phyloP scores from a whole-genome alignment of 805 yeast species.

The Saccharomycopsis olivae region DNA sequence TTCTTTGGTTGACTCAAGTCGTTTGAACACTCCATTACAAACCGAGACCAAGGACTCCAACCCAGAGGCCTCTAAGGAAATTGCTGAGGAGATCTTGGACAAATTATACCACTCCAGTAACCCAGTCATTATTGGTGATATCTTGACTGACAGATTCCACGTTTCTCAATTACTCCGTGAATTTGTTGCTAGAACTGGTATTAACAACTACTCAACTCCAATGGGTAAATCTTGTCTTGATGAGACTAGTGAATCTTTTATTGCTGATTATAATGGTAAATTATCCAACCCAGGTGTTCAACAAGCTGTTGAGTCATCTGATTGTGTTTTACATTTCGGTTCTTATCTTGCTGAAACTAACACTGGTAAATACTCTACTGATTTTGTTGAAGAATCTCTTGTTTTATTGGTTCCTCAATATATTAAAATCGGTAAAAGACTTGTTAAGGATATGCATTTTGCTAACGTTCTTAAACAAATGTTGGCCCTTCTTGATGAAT shows the following conservation, averaged over 20 bases:
- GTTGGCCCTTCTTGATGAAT: constrained; percentile 26
- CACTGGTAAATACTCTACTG: constrained; percentile 51
- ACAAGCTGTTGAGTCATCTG: constrained; percentile 43
- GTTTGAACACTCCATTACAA: constrained; percentile 28
- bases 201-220: constrained; percentile 49
- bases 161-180: constrained; percentile 31
- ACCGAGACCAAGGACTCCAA: constrained; percentile 20
- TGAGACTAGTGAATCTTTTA: constrained; percentile 52
- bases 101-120: constrained; percentile 40
- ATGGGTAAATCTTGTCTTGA: constrained; percentile 68
- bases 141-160: constrained; percentile 53
- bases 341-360: constrained; percentile 57
- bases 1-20: constrained; percentile 27
- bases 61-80: constrained; percentile 24
- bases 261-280: constrained; percentile 65
- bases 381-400: constrained; percentile 31
- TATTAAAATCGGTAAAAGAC: constrained; percentile 34
- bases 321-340: constrained; percentile 64
- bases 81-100: constrained; percentile 36
- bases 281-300: constrained; percentile 39
- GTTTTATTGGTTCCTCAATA: constrained; percentile 45
- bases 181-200: constrained; percentile 37
- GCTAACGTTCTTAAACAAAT: constrained; percentile 39
- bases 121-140: constrained; percentile 67
- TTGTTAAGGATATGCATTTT: constrained; percentile 35